phyloP scores from a whole-genome alignment of 805 yeast genomes.

The Priceomyces castillae region DNA sequence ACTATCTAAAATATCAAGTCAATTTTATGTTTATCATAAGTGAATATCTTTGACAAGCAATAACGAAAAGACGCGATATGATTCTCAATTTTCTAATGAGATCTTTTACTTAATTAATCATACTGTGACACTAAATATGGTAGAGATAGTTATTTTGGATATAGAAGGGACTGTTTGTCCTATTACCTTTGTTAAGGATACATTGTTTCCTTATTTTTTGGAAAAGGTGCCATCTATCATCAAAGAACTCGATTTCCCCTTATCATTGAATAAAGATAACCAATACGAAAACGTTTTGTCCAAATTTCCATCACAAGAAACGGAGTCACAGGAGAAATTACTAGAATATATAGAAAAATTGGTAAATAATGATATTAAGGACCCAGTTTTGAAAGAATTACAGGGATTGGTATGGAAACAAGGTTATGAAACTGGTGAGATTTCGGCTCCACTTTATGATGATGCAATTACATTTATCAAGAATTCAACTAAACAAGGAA shows the following conservation, averaged over 20 bases:
- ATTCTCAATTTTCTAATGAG: not conserved
- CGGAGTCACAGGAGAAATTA: conserved; percentile 29
- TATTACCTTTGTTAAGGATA: conserved; percentile 80
- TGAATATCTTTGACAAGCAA: too few relatives aligned
- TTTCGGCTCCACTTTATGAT: conserved; percentile 69
- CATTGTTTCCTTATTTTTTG: conserved; percentile 73
- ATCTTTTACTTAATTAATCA: too few relatives aligned
- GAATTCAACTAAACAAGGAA: conserved; percentile 28
- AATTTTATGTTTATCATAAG: not conserved
- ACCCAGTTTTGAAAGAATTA: conserved; percentile 67
- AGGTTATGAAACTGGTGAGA: conserved; percentile 76
- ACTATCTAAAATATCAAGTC: not conserved
- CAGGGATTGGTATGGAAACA: conserved; percentile 82
- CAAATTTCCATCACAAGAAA: conserved; percentile 44
- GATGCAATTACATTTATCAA: conserved; percentile 67
- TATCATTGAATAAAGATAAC: conserved; percentile 14
- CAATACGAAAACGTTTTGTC: conserved; percentile 31
- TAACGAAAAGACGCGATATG: not conserved
- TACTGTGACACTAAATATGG: conserved; percentile 1
- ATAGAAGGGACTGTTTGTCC: conserved; percentile 95
- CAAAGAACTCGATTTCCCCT: conserved; percentile 28
- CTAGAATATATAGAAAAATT: conserved; percentile 50
- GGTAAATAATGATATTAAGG: conserved; percentile 70
- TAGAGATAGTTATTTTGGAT: conserved; percentile 49
- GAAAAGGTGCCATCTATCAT: conserved; percentile 44